phyloP scores from a whole-genome alignment of 257 asterid genomes.

The Solanum gandarillasii region DNA sequence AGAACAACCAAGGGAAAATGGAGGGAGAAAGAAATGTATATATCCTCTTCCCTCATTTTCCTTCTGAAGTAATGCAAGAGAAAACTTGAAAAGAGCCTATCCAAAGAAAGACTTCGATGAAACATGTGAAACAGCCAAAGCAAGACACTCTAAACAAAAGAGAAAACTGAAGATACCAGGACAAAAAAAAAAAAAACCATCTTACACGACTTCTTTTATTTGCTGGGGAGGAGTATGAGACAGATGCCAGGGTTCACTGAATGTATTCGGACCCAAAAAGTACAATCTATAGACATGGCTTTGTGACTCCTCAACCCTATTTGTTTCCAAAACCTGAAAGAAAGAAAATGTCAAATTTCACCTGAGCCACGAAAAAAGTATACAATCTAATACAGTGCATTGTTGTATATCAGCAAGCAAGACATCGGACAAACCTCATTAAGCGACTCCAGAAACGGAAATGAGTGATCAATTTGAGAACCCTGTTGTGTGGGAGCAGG shows the following conservation, averaged over 20 bases:
- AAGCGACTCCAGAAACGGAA: constrained; percentile 94
- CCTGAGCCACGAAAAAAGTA: background rate
- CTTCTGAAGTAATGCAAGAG: background rate
- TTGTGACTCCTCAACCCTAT: constrained; percentile 96
- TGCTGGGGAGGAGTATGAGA: constrained; percentile 96
- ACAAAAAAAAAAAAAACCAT: constrained; percentile 6
- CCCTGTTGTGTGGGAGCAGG: constrained; percentile 93
- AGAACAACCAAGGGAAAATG: background rate
- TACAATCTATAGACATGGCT: constrained; percentile 97
- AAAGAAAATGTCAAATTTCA: background rate
- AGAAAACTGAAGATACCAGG: background rate
- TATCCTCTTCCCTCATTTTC: background rate
- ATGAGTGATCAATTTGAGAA: constrained; percentile 94
- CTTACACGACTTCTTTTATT: constrained; percentile 89
- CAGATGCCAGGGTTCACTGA: constrained; percentile 97
- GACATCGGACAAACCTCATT: constrained; percentile 55
- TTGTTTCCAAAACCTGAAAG: constrained; percentile 90
- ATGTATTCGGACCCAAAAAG: constrained; percentile 84
- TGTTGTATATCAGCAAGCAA: background rate
- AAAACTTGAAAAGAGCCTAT: background rate
- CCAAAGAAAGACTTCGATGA: background rate
- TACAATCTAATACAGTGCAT: background rate
- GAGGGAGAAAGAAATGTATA: background rate
- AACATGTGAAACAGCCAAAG: background rate
- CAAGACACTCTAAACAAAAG: background rate